Evolutionary conservation across 768 basidiomycete species (phyloP).

Genomic region (Xerocomellus amylosporus): DNA sequence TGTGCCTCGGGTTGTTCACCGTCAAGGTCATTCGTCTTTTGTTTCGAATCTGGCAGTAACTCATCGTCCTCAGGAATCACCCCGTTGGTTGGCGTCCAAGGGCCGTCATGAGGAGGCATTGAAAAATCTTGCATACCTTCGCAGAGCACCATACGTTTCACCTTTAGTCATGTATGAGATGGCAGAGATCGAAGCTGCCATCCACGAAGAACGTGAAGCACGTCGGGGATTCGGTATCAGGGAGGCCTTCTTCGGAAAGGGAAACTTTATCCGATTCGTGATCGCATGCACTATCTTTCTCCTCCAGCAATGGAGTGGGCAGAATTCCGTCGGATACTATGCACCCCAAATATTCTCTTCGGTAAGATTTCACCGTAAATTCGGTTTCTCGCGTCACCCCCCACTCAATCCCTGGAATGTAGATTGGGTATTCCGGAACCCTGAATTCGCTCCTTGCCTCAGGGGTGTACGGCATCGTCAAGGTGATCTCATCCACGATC

Average conservation of each 20-base stretch:
- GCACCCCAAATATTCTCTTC: constrained; percentile 72
- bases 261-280: constrained; percentile 79
- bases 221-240: constrained; percentile 61
- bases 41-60: neutral
- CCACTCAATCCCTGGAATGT: constrained; percentile 1
- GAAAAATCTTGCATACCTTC: constrained; percentile 61
- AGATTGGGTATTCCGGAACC: constrained; percentile 65
- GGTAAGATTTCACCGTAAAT: constrained; percentile 33
- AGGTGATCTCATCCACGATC: constrained; percentile 61
- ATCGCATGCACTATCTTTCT: constrained; percentile 80
- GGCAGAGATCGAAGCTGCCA: constrained; percentile 80
- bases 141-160: constrained; percentile 42
- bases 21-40: constrained; percentile 42
- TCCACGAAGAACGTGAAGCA: constrained; percentile 67
- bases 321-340: constrained; percentile 79
- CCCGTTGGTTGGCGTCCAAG: constrained; percentile 71
- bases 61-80: constrained; percentile 54
- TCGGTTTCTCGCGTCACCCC: neutral
- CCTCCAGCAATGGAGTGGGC: constrained; percentile 81
- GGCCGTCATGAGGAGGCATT: constrained; percentile 54
- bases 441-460: constrained; percentile 66
- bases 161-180: constrained; percentile 55
- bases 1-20: constrained; percentile 64
- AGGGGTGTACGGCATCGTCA: constrained; percentile 68
- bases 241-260: constrained; percentile 78